Evolutionary conservation across 352 stramenopile species (phyloP), one percentile per base, ranked within the genome.

Genomic region (Phytophthora fragariae): DNA sequence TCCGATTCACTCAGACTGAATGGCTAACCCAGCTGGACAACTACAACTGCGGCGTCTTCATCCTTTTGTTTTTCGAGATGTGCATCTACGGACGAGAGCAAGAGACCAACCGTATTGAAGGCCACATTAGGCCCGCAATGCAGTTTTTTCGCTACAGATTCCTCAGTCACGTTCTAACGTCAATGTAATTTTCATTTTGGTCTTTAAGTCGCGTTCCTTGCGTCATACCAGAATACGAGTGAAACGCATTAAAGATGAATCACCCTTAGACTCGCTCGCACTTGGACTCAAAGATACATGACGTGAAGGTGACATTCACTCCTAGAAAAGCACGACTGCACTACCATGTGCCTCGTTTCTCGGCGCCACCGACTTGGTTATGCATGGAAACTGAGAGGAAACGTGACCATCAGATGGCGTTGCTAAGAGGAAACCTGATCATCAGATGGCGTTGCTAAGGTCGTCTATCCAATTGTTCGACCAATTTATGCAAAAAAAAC

Each of bases 91-190:
- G 57, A 54, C 39, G 15, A 47, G 39, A 47, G 39, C 1, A 55
- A 10, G 33, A 35, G 11, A 44, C 46, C 14, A 65, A 8, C n/a
- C 15, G 21, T n/a, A 37, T 71, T 3, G 55, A 60, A 47, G 47
- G 57, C 11, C 55, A 49, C n/a, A 49, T 65, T 41, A 65, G 65
- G 27, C 47, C 24, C 46, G 57, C 49, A 12, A 72, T 72, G 49
- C 47, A 72, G 49, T 62, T 72, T 27, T 72, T 53, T 56, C 57
- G 65, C 24, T 66, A 66, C 15, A 60, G 49, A 44, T 62, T 44
- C 12, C 47, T 66, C 29, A 66, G 49, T 27, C 57, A 66, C 4
- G 35, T 49, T 7, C 47, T 70, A 70, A 53, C 27, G 5, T 39
- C 44, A 57, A 63, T 70, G 62, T 63, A 70, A 60, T 41, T 54